Conservation (phyloP, 495 filamentous ascomycete species). For the Talaromyces liani region DNA sequence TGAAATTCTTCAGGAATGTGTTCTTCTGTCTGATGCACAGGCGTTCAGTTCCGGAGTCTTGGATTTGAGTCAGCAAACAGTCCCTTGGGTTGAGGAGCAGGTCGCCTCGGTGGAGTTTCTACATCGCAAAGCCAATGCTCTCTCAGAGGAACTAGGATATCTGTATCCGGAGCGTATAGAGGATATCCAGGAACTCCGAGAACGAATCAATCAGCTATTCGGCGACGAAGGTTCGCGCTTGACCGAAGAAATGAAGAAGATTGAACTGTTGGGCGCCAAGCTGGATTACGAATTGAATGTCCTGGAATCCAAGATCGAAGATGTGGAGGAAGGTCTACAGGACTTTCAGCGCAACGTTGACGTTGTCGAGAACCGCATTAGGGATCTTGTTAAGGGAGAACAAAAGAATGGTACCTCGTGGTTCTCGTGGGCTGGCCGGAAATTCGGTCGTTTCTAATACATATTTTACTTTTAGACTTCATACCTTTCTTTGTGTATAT, state of each 20-base stretch:
- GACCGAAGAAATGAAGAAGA: conserved; percentile 68
- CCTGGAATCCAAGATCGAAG: conserved; percentile 72
- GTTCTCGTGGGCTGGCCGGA: conserved; percentile 37
- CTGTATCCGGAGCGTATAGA: conserved; percentile 62
- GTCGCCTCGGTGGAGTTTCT: conserved; percentile 55
- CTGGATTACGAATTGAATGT: conserved; percentile 89
- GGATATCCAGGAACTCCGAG: conserved; percentile 55
- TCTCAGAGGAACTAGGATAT: conserved; percentile 57
- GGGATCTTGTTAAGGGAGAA: conserved; percentile 57
- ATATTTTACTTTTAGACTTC: not conserved
- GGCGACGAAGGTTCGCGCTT: conserved; percentile 57
- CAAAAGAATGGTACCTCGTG: conserved; percentile 55
- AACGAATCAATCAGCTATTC: conserved; percentile 58
- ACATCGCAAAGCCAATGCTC: conserved; percentile 49
- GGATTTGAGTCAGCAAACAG: conserved; percentile 38
- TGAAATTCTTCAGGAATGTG: conserved; percentile 39
- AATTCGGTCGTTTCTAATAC: conserved; percentile 20
- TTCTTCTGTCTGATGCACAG: conserved; percentile 51
- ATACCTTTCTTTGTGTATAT: conserved; percentile 3
- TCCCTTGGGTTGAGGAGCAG: conserved; percentile 61
- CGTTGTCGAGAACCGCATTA: conserved; percentile 66
- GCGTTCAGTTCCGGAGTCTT: conserved; percentile 48
- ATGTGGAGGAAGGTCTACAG: conserved; percentile 75
- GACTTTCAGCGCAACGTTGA: conserved; percentile 78
- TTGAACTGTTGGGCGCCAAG: conserved; percentile 78